phyloP scores from a whole-genome alignment of 2,329 filamentous ascomycete species.

The Falciphora oryzae region DNA sequence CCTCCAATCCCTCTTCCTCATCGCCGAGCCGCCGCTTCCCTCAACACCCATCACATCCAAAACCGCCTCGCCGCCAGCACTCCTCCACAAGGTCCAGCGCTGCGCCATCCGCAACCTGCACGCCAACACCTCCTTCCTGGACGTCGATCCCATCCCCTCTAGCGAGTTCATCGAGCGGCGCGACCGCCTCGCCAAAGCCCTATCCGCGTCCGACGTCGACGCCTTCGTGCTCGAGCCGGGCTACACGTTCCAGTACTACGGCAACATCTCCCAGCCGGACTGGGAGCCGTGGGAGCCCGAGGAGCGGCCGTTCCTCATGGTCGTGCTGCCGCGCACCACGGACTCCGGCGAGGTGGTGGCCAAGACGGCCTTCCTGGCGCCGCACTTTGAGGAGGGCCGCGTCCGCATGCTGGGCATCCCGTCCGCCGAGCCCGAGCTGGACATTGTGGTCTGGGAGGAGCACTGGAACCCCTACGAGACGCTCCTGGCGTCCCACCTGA shows the following conservation, averaged over 20 bases:
- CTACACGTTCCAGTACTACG: conserved; percentile 60
- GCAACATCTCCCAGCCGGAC: conserved; percentile 53
- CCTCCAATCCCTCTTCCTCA: no score
- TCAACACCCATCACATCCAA: not conserved
- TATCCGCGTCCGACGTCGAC: conserved; percentile 45
- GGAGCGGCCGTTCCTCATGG: conserved; percentile 57
- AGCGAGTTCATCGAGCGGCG: conserved; percentile 50
- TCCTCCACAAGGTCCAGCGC: conserved; percentile 10
- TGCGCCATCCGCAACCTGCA: conserved; percentile 50
- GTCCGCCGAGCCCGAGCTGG: conserved; percentile 38
- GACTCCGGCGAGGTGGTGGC: conserved; percentile 37
- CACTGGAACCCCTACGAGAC: conserved; percentile 59
- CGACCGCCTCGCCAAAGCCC: conserved; percentile 48
- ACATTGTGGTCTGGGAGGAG: conserved; percentile 56
- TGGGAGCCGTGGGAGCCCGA: conserved; percentile 64
- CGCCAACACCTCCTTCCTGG: conserved; percentile 44
- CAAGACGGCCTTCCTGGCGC: conserved; percentile 52
- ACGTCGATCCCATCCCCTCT: conserved; percentile 38
- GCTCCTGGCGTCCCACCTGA: conserved; percentile 38
- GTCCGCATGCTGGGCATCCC: conserved; percentile 55
- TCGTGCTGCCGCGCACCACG: conserved; percentile 43
- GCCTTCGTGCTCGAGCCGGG: conserved; percentile 59
- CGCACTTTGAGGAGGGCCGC: conserved; percentile 55
- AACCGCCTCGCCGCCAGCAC: not conserved
- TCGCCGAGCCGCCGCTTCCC: no score